Evolutionary conservation across 2,329 filamentous ascomycete genomes (phyloP).

Genomic region (Gaeumannomyces sp.): DNA sequence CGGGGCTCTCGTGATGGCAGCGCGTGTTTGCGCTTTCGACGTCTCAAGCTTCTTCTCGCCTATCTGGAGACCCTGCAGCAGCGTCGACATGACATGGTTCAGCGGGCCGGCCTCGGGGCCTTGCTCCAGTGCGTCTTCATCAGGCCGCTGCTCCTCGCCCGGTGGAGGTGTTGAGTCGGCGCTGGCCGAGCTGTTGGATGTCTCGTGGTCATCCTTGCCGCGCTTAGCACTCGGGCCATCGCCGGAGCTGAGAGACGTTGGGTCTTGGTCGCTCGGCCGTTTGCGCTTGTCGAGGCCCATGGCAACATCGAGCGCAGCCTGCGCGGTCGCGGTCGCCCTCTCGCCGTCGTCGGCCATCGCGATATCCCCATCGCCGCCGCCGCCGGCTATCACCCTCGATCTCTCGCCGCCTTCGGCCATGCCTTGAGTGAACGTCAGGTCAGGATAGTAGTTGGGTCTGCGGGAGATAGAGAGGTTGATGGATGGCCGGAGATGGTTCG

Average conservation of each 20-base stretch:
- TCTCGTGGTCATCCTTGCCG: neutral
- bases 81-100: neutral
- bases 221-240: neutral
- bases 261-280: neutral
- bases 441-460: neutral
- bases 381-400: neutral
- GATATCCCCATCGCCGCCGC: neutral
- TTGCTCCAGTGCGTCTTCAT: neutral
- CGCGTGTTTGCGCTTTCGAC: neutral
- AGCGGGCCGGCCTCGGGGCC: neutral
- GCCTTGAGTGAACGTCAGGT: neutral
- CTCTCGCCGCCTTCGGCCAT: neutral
- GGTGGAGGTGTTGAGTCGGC: neutral
- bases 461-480: neutral
- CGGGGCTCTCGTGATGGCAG: neutral
- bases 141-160: neutral
- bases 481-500: neutral
- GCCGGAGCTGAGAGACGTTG: neutral
- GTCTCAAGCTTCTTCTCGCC: neutral
- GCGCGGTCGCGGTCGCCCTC: neutral
- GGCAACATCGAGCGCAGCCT: neutral
- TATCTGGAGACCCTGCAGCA: neutral
- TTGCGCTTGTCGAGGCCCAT: neutral
- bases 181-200: neutral
- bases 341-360: neutral